Base-by-base conservation (phyloP, 495 filamentous ascomycete genomes). In the Trichoderma erinaceum region DNA sequence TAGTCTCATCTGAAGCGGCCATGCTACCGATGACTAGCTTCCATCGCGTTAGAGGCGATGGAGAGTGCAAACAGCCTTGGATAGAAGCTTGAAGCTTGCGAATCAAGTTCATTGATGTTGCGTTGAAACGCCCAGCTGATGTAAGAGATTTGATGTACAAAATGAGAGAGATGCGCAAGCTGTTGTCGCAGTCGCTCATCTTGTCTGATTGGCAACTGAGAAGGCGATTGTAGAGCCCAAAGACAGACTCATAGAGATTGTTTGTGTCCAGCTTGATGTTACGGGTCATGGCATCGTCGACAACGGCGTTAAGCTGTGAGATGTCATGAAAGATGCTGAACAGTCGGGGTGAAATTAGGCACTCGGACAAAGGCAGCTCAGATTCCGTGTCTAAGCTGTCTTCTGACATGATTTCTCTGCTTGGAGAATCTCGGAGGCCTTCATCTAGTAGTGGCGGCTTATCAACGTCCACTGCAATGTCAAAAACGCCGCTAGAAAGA, bases 201-300 rank as follows among this genome's bases (percentile, higher is more conserved):
- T 18, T 27, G 56, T 61, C 56, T 3, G 56, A 29, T 61, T 61
- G 23, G 11, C 56, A 61, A 15, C 23, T 61, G 25, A 61, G 56
- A 25, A 61, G 56, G 12, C 56, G 56, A 32, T 61, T 61, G 27
- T 61, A 61, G 4, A 61, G 27, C 27, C 56, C 56, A 32, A 61
- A 61, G 56, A 32, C 56, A 4, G 25, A 10, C 56, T 61, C 56
- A 13, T 61, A 61, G 23, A 61, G 56, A 10, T 12, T 13, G 35
- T 61, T 16, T 7, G 56, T 12, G 16, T 61, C 56, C 25, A 61
- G 56, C 12, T 61, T 61, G 25, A 61, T 15, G 56, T 61, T 61
- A 10, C 16, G 56, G 35, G 56, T 32, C 56, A 61, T 61, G 7
- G 56, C 56, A 29, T 61, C 27, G 56, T 61, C 56, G 35, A 61